Percentiles rank a stretch among this genome's conserved stretches.
phyloP scores from a whole-genome alignment of 441 rosid genomes.

The Biscutella laevigata region DNA sequence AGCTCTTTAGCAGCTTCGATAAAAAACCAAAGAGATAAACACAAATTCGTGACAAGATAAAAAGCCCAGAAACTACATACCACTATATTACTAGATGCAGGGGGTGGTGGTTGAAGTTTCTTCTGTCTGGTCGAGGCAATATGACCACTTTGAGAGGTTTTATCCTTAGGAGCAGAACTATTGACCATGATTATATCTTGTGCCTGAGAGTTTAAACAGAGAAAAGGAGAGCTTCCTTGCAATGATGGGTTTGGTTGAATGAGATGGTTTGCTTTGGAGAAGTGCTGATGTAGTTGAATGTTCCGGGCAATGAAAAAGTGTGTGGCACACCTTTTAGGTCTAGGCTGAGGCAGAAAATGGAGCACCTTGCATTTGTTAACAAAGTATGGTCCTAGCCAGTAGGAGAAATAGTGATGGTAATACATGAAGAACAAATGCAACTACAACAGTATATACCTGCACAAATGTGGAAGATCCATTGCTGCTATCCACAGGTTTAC shows the following conservation, averaged over 20 bases:
- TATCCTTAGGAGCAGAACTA: constrained; percentile 21
- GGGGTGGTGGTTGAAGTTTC: constrained; percentile 29
- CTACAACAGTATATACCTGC: constrained; percentile 22
- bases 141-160: constrained; percentile 25
- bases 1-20: not conserved
- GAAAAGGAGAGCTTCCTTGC: constrained; percentile 27
- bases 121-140: constrained; percentile 19
- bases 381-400: not conserved
- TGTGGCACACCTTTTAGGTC: constrained; percentile 41
- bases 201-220: constrained; percentile 26
- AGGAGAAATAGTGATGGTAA: not conserved
- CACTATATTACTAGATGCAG: constrained; percentile 26
- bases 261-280: constrained; percentile 28
- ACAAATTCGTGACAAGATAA: not conserved
- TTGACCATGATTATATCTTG: constrained; percentile 19
- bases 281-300: constrained; percentile 41
- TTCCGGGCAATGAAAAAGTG: constrained; percentile 42
- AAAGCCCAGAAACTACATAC: constrained; percentile 21
- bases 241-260: constrained; percentile 27
- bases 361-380: constrained; percentile 25
- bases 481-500: constrained; percentile 24
- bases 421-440: not conserved
- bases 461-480: constrained; percentile 16
- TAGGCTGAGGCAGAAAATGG: constrained; percentile 30
- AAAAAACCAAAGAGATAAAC: not conserved